phyloP scores from a whole-genome alignment of 306 rosid genomes.

The Vigna trinervia region DNA sequence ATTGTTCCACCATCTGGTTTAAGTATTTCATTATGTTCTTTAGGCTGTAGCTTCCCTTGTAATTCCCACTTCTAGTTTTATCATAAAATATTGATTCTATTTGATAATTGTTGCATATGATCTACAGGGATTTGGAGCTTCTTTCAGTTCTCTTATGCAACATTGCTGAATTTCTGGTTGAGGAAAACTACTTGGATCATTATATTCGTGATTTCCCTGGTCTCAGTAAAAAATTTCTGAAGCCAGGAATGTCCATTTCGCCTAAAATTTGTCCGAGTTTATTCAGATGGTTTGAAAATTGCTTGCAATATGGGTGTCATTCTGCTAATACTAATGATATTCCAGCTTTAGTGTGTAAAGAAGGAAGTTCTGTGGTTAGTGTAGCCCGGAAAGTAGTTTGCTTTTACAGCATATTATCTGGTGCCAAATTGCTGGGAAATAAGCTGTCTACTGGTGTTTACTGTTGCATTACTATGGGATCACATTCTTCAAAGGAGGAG shows the following conservation, averaged over 20 bases:
- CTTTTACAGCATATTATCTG: slow-evolving; percentile 87
- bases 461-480: slow-evolving; percentile 76
- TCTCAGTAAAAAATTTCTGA: slow-evolving; percentile 58
- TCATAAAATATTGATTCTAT: slow-evolving; percentile 32
- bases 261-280: slow-evolving; percentile 74
- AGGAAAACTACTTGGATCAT: slow-evolving; percentile 83
- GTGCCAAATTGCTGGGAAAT: slow-evolving; percentile 75
- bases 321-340: slow-evolving; percentile 65
- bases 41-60: slow-evolving; percentile 26
- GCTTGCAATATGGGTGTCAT: slow-evolving; percentile 73
- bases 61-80: slow-evolving; percentile 6
- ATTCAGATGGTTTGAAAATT: slow-evolving; percentile 92
- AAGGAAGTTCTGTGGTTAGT: slow-evolving; percentile 73
- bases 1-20: slow-evolving; percentile 39
- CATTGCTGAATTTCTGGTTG: slow-evolving; percentile 74
- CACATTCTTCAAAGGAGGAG: slow-evolving; percentile 85
- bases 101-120: slow-evolving; percentile 38
- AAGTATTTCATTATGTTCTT: slow-evolving; percentile 29
- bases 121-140: slow-evolving; percentile 79
- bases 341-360: slow-evolving; percentile 70
- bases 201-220: slow-evolving; percentile 90
- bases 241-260: slow-evolving; percentile 51
- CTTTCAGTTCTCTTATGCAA: slow-evolving; percentile 74
- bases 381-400: slow-evolving; percentile 83
- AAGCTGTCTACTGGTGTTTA: slow-evolving; percentile 85